phyloP scores from a whole-genome alignment of 2,329 filamentous ascomycete genomes.

The Arthrobotrys conoides region DNA sequence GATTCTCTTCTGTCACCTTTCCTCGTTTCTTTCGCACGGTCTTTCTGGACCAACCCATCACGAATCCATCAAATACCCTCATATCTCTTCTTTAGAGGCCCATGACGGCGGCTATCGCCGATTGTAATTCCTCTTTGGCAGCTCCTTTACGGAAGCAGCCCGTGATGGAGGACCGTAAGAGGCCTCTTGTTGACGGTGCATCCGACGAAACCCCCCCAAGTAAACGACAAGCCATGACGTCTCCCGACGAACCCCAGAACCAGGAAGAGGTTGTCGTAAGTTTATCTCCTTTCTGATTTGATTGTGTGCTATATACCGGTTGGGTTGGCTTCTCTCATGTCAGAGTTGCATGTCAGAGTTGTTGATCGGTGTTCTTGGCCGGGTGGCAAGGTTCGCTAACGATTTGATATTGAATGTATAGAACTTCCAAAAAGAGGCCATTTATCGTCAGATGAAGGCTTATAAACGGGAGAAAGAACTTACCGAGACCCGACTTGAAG shows the following conservation, averaged over 20 bases:
- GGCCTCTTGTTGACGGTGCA: conserved; percentile 79
- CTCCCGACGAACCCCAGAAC: conserved; percentile 64
- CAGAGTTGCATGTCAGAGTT: neutral
- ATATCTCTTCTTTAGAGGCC: conserved; percentile 49
- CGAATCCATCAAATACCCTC: conserved; percentile 20
- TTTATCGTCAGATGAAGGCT: conserved; percentile 96
- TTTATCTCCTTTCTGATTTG: neutral
- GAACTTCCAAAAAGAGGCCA: conserved; percentile 95
- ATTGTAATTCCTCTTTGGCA: conserved; percentile 60
- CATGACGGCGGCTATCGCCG: conserved; percentile 60
- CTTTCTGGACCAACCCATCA: conserved; percentile 27
- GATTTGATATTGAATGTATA: conserved; percentile 67
- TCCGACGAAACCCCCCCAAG: conserved; percentile 84
- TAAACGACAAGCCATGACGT: conserved; percentile 78
- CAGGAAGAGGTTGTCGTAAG: conserved; percentile 65
- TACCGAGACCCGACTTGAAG: conserved; percentile 83
- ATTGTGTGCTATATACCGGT: neutral
- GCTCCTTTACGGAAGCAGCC: conserved; percentile 65
- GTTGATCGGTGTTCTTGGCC: neutral
- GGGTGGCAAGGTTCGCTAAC: conserved; percentile 38
- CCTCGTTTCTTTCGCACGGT: conserved; percentile 25
- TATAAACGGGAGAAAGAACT: conserved; percentile 91
- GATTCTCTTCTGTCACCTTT: conserved; percentile 9
- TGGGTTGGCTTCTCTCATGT: neutral
- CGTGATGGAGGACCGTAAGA: conserved; percentile 99